These are phyloP conservation scores for Linnemannia elongata DNA, from an alignment of 192 early-diverging fungal species.

Conservation along the genomic window DNA sequence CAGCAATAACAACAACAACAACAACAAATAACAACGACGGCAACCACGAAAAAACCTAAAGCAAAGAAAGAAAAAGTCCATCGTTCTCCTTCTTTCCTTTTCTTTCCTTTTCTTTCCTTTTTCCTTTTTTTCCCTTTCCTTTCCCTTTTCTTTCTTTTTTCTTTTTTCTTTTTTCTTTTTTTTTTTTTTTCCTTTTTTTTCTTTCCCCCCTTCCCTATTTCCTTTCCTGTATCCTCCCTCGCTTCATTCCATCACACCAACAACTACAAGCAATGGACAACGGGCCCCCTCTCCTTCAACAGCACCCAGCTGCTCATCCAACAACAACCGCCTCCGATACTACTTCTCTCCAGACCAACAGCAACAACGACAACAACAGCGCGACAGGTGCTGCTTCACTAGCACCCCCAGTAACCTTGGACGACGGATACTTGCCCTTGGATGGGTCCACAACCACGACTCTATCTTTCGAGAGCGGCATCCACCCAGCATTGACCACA, in stretches of 20 bases:
- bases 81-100: too few relatives aligned
- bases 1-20: too few relatives aligned
- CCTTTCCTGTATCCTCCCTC: neutral
- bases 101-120: too few relatives aligned
- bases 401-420: constrained; percentile 13
- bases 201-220: neutral
- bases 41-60: too few relatives aligned
- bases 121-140: too few relatives aligned
- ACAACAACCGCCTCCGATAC: neutral
- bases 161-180: too few relatives aligned
- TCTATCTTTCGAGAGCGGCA: constrained; percentile 22
- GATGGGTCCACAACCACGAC: constrained; percentile 24
- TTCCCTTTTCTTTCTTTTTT: too few relatives aligned
- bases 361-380: neutral
- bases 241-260: neutral
- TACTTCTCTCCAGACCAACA: neutral
- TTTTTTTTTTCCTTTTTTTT: neutral
- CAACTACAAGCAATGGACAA: neutral
- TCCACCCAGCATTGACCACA: constrained; percentile 16
- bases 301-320: neutral
- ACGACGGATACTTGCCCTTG: constrained; percentile 22
- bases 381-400: neutral
- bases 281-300: neutral
- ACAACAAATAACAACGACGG: too few relatives aligned
- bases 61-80: too few relatives aligned